Evolutionary conservation across 23 red algal species (phyloP).

Genomic region (Gracilaria gracilis): DNA sequence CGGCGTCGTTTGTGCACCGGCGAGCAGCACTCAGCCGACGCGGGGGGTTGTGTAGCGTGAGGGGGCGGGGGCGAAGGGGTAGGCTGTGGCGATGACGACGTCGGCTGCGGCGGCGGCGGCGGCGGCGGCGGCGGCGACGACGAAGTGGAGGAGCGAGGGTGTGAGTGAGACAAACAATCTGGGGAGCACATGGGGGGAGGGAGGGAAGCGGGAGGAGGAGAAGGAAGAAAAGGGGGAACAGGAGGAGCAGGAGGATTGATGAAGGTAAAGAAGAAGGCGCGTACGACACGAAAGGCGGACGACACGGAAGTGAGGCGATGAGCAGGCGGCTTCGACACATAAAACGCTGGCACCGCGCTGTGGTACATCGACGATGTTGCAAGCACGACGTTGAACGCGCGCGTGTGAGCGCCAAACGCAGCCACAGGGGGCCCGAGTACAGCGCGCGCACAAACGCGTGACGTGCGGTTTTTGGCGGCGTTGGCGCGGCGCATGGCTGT

Average conservation of each 20-base stretch:
- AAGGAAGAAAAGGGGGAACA: not conserved
- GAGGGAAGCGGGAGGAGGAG: not conserved
- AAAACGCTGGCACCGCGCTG: not conserved
- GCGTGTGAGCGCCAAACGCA: too few species aligned
- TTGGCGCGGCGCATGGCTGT: not conserved
- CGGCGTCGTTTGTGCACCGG: slow-evolving; percentile 20
- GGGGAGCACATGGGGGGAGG: slow-evolving; percentile 13
- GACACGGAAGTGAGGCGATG: too few species aligned
- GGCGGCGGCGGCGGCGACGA: too few species aligned
- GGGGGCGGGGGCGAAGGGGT: not conserved
- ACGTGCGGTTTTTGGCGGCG: not conserved
- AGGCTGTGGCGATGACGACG: too few species aligned
- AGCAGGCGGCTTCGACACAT: not conserved
- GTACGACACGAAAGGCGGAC: too few species aligned
- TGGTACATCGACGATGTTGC: too few species aligned
- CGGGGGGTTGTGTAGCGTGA: not conserved
- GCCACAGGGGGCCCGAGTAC: too few species aligned
- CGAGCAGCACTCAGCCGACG: not conserved
- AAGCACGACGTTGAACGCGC: too few species aligned
- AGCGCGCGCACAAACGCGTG: not conserved
- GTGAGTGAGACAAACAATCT: not conserved
- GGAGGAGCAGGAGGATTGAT: not conserved
- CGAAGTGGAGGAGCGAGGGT: not conserved
- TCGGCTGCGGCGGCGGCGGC: too few species aligned
- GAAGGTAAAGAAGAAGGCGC: not conserved